These are phyloP conservation scores for Obba rivulosa DNA, from an alignment of 768 basidiomycete species.

Conservation along the genomic window DNA sequence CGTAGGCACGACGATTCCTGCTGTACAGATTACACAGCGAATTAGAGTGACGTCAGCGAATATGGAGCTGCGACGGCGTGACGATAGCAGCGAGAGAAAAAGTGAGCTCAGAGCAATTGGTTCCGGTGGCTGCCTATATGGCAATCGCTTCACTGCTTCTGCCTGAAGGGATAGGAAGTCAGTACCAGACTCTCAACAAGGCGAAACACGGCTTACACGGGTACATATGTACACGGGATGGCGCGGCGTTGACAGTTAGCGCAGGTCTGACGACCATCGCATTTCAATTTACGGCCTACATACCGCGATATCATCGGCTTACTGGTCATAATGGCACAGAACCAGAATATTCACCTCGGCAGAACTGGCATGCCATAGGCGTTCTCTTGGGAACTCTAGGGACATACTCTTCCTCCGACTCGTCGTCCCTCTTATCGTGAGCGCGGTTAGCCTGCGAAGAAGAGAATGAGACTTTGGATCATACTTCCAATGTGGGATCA, in stretches of 20 bases:
- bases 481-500: too few relatives aligned
- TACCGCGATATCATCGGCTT: background rate
- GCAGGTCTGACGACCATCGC: conserved; percentile 66
- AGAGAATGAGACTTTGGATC: background rate
- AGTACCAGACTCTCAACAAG: too few relatives aligned
- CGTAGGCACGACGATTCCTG: too few relatives aligned
- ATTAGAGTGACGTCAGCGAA: too few relatives aligned
- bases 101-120: too few relatives aligned
- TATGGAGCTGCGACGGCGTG: too few relatives aligned
- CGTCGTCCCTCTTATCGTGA: conserved; percentile 8
- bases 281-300: conserved; percentile 67
- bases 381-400: conserved; percentile 39
- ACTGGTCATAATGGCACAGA: conserved; percentile 1
- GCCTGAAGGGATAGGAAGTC: too few relatives aligned
- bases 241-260: conserved; percentile 59
- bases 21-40: too few relatives aligned
- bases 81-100: too few relatives aligned
- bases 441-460: background rate
- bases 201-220: conserved; percentile 46
- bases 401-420: conserved; percentile 23
- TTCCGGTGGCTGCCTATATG: too few relatives aligned
- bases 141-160: too few relatives aligned
- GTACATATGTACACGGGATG: conserved; percentile 52
- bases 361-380: conserved; percentile 72
- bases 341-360: conserved; percentile 44